Conservation (phyloP, 768 basidiomycete genomes). For the Cubamyces sp. region DNA sequence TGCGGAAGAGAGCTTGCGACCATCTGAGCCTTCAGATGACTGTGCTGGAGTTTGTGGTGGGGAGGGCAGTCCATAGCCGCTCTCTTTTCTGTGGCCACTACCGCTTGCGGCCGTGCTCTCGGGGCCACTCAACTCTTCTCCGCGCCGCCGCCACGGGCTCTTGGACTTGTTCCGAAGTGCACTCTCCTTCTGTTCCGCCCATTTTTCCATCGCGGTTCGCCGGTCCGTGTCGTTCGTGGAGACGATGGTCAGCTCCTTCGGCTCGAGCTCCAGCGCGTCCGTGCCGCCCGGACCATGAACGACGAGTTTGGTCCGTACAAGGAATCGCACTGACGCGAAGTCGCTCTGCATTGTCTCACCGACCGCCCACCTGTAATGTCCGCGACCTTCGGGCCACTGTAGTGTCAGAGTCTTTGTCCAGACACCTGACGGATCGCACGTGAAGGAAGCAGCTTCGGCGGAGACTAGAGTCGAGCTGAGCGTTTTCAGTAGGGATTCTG, state of each 20-base stretch:
- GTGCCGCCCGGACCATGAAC: conserved; percentile 56
- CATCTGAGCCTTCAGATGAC: conserved; percentile 7
- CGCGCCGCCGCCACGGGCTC: conserved; percentile 26
- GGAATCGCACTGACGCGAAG: conserved; percentile 68
- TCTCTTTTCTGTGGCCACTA: background rate
- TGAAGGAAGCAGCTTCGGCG: conserved; percentile 52
- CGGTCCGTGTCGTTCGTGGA: conserved; percentile 74
- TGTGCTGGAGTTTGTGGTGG: conserved; percentile 25
- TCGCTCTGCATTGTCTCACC: conserved; percentile 77
- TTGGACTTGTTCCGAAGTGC: conserved; percentile 28
- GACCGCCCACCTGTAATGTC: conserved; percentile 74
- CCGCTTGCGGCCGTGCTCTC: background rate
- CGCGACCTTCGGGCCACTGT: conserved; percentile 72
- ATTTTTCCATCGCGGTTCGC: conserved; percentile 63
- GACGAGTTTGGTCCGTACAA: conserved; percentile 70
- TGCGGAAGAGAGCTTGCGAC: conserved; percentile 8
- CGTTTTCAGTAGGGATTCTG: conserved; percentile 38
- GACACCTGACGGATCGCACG: conserved; percentile 56
- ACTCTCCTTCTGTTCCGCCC: conserved; percentile 44
- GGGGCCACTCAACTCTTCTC: conserved; percentile 11
- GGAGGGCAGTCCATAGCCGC: conserved; percentile 20
- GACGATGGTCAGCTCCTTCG: conserved; percentile 67
- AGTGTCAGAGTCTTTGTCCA: conserved; percentile 70
- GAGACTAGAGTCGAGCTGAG: conserved; percentile 58
- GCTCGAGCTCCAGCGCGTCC: conserved; percentile 71